These are phyloP conservation scores for Casuarina glauca DNA, from an alignment of 306 rosid genomes.

Conservation along the genomic window DNA sequence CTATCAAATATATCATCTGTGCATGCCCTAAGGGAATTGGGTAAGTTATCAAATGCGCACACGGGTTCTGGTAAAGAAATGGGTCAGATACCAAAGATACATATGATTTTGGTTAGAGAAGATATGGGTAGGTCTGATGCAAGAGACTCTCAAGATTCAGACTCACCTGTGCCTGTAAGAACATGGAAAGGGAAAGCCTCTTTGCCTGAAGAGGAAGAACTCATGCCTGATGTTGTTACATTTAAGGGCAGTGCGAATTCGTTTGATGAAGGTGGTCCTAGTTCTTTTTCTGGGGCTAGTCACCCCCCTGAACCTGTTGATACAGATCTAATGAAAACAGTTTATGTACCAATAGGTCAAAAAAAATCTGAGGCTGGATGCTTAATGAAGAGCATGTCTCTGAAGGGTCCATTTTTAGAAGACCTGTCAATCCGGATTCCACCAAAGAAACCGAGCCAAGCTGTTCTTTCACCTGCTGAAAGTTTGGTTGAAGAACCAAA, in stretches of 20 bases:
- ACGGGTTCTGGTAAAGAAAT: conserved; percentile 54
- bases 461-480: conserved; percentile 64
- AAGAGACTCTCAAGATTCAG: conserved; percentile 42
- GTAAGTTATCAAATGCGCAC: conserved; percentile 28
- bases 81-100: conserved; percentile 57
- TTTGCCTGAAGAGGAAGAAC: conserved; percentile 53
- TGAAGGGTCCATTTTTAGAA: conserved; percentile 81
- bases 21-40: conserved; percentile 28
- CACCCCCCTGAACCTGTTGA: conserved; percentile 99
- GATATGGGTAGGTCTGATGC: conserved; percentile 48
- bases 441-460: conserved; percentile 51
- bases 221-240: conserved; percentile 46
- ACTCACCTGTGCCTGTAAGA: conserved; percentile 42
- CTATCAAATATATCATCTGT: conserved; percentile 38
- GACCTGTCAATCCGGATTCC: conserved; percentile 81
- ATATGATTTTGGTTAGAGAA: conserved; percentile 50
- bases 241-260: conserved; percentile 57
- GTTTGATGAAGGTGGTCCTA: conserved; percentile 63
- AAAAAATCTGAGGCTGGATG: conserved; percentile 68
- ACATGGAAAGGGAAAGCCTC: conserved; percentile 61
- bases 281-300: conserved; percentile 91
- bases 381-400: conserved; percentile 73
- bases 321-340: conserved; percentile 79
- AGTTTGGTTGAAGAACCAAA: conserved; percentile 61
- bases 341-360: conserved; percentile 77